Evolutionary conservation across 345 rosid genomes (phyloP).

Genomic region (Eucalyptus erythrocorys): DNA sequence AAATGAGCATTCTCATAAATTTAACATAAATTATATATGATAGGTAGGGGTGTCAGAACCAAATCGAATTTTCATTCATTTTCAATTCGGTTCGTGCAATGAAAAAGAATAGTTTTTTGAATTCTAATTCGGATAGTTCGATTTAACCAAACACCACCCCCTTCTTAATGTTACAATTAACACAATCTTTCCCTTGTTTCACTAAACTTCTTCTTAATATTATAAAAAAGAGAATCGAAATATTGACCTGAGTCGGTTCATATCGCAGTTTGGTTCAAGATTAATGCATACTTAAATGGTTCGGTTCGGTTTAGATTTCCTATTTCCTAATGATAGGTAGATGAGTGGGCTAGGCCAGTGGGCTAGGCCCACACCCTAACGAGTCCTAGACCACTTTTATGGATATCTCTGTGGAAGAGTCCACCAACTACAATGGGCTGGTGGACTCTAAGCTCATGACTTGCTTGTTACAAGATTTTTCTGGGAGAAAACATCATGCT

Average conservation of each 20-base stretch:
- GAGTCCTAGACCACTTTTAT: not conserved
- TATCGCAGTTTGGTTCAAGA: no score
- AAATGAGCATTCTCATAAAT: not conserved
- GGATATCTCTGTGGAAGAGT: not conserved
- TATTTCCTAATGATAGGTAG: not conserved
- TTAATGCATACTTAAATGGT: no score
- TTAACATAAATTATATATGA: not conserved
- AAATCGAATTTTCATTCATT: no score
- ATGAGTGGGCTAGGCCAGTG: not conserved
- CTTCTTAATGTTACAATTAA: not conserved
- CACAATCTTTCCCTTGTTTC: not conserved
- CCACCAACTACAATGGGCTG: not conserved
- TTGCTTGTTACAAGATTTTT: not conserved
- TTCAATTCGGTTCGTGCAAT: not conserved
- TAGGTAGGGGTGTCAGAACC: not conserved
- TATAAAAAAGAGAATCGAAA: not conserved
- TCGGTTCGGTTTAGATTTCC: not conserved
- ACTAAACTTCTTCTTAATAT: not conserved
- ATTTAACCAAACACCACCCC: not conserved
- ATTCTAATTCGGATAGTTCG: not conserved
- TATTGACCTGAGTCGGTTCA: fast-evolving
- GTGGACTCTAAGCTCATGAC: not conserved
- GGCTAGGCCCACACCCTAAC: not conserved
- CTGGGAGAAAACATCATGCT: not conserved
- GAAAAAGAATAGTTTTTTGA: no score